phyloP scores from a whole-genome alignment of 2,329 filamentous ascomycete species.

The Fusarium oligoseptatum region DNA sequence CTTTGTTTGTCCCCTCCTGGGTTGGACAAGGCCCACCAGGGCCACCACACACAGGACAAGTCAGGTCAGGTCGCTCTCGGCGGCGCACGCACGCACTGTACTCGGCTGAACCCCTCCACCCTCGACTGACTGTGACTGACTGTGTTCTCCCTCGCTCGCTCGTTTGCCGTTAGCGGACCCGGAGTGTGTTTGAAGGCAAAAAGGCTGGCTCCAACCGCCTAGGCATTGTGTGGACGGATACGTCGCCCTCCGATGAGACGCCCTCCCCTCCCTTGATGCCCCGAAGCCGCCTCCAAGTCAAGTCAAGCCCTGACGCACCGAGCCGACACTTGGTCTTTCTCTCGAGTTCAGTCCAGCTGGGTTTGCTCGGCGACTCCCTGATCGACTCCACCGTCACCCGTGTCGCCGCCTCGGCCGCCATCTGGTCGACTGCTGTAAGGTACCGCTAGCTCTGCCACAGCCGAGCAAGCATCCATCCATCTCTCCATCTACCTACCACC shows the following conservation, averaged over 20 bases:
- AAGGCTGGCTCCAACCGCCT: not conserved
- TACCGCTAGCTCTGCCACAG: constrained; percentile 31
- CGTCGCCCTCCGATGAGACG: constrained; percentile 1
- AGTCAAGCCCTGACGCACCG: constrained; percentile 7
- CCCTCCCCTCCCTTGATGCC: constrained; percentile 1
- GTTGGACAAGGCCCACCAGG: constrained; percentile 25
- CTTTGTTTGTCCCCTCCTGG: constrained; percentile 18
- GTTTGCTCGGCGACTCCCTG: constrained; percentile 26
- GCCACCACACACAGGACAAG: constrained; percentile 12
- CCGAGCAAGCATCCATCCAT: constrained; percentile 8
- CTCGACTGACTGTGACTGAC: constrained; percentile 2
- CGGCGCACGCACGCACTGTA: constrained; percentile 19
- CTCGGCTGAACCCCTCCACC: constrained; percentile 23
- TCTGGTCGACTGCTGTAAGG: constrained; percentile 39
- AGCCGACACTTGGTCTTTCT: not conserved
- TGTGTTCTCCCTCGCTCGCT: constrained; percentile 3
- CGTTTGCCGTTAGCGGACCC: constrained; percentile 21
- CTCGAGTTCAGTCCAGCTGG: constrained; percentile 25
- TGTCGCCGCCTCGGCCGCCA: constrained; percentile 31
- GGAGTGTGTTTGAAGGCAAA: constrained; percentile 16
- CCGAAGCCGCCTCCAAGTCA: not conserved
- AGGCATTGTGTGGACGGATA: constrained; percentile 4
- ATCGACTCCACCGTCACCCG: constrained; percentile 30
- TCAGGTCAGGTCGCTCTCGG: not conserved
- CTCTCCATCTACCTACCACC: not conserved